Evolutionary conservation across 2,329 filamentous ascomycete genomes (phyloP), one percentile per base, ranked within the genome.

Genomic region (Lecanoromycetidae sp.): DNA sequence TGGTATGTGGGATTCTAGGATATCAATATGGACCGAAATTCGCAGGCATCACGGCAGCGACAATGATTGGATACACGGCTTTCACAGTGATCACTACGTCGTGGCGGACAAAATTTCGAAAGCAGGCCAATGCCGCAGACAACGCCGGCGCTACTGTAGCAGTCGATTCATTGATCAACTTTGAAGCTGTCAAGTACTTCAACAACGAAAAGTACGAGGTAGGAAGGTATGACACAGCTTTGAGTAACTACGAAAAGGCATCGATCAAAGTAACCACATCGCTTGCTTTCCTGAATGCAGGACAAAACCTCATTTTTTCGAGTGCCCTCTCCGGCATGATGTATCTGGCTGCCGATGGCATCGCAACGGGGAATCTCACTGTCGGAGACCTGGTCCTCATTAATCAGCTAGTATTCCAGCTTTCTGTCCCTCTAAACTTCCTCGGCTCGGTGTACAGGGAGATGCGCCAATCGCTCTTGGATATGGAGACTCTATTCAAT

Each of bases 161-260:
- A 0, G 88, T 96, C 1, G 91, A 98, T 66, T 94, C 88, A 0
- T 70, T 98, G 42, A 94, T 98, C 71, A 98, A 98, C 68, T 98
- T 95, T 60, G 91, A 98, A 66, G 90, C 93, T 12, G 91, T 98
- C 61, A 98, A 98, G 67, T 94, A 96, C 69, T 98, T 96, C 70
- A 98, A 98, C 70, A 98, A 98, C 60, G 93, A 98, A 61, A 86
- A 84, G 55, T 96, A 87, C 55, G 91, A 98, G 67, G 86, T 94
- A 35, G 75, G 77, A 26, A 79, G 91, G 34, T 98, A 98, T 63
- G 88, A 96, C 64, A 78, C 81, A 57, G 87, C 91, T 0, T 71
- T 98, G 20, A 75, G 80, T 54, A 76, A 82, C 50, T 98, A 98
- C 63, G 86, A 98, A 63, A 83, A 83, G 62, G 88, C 87, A 49